A percentile compares a stretch with the other conserved stretches of the same genome.
Evolutionary conservation across 2,329 filamentous ascomycete species (phyloP).

Genomic region (Camillea tinctor): DNA sequence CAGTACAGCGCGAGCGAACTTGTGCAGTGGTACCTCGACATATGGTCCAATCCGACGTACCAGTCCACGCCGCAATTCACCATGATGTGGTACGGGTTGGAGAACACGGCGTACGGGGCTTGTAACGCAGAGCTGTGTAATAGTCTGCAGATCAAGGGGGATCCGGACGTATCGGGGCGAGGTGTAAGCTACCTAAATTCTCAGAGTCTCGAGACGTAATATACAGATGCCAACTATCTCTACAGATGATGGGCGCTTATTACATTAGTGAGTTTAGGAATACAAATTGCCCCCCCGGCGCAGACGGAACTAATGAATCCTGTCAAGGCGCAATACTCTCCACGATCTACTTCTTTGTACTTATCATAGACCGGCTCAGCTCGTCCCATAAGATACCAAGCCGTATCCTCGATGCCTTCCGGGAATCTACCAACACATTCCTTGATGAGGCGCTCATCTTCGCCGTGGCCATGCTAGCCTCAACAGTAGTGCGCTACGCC

Average conservation of each 20-base stretch:
- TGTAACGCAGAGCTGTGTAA: background rate
- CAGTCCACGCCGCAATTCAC: background rate
- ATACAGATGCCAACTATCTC: background rate
- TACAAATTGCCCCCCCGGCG: too few species aligned
- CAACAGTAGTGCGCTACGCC: background rate
- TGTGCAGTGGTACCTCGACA: background rate
- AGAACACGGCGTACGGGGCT: background rate
- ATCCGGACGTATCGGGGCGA: background rate
- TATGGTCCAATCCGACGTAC: background rate
- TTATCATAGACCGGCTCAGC: background rate
- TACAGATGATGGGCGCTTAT: constrained; percentile 1
- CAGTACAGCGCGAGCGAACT: background rate
- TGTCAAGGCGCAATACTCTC: background rate
- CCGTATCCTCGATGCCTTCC: background rate
- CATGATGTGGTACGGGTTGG: background rate
- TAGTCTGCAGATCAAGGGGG: background rate
- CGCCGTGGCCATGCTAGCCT: background rate
- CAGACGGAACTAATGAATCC: background rate
- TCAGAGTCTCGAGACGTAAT: too few species aligned
- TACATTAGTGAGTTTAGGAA: background rate
- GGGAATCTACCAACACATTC: background rate
- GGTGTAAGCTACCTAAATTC: background rate
- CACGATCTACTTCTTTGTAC: background rate
- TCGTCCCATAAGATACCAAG: background rate
- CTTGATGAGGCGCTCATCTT: background rate